These are phyloP conservation scores for Trichosporon coremiiforme DNA, from an alignment of 1,284 basidiomycete species.

Conservation along the genomic window DNA sequence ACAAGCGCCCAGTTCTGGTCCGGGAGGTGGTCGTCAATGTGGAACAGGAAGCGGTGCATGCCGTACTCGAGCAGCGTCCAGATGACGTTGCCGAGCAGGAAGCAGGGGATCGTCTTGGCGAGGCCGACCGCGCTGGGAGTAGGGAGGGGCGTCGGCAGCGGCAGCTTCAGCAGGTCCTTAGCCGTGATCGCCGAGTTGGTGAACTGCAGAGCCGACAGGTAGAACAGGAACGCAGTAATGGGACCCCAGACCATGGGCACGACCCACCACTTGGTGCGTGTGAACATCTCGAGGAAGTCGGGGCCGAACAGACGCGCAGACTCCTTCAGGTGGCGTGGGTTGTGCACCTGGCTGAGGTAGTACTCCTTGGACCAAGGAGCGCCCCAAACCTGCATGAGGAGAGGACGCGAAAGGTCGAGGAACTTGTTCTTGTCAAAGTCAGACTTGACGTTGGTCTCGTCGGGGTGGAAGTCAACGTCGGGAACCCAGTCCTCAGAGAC, in stretches of 20 bases:
- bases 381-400: constrained; percentile 57
- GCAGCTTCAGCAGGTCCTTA: constrained; percentile 40
- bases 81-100: constrained; percentile 78
- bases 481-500: constrained; percentile 85
- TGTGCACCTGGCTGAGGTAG: constrained; percentile 94
- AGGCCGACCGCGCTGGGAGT: constrained; percentile 39
- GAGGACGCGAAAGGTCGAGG: constrained; percentile 83
- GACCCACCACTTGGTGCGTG: constrained; percentile 90
- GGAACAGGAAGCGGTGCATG: constrained; percentile 98
- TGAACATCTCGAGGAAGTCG: constrained; percentile 80
- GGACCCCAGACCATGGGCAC: constrained; percentile 92
- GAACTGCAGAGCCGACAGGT: constrained; percentile 82
- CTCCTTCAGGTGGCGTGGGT: constrained; percentile 84
- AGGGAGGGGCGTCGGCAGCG: constrained; percentile 39
- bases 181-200: constrained; percentile 56
- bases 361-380: constrained; percentile 74
- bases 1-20: constrained; percentile 78
- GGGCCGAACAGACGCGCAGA: constrained; percentile 87
- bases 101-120: constrained; percentile 64
- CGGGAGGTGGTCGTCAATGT: constrained; percentile 87
- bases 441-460: constrained; percentile 74
- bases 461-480: constrained; percentile 82
- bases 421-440: constrained; percentile 90
- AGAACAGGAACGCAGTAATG: constrained; percentile 77
- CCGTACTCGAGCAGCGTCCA: constrained; percentile 96